Evolutionary conservation across 441 rosid genomes (phyloP).

Genomic region (Populus trichocarpa): DNA sequence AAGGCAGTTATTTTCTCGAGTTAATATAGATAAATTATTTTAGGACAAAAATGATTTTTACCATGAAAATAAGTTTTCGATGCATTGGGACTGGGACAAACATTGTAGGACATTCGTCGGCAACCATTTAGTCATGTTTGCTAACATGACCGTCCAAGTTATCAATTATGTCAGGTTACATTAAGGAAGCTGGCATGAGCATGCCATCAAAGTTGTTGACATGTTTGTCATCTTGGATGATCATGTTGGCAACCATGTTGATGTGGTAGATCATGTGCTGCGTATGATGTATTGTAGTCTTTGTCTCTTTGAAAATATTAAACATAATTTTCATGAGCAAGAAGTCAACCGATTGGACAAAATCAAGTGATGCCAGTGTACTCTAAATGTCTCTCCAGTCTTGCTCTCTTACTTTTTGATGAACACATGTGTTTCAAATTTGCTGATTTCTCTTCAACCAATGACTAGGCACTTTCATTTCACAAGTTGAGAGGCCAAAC

Average conservation of each 20-base stretch:
- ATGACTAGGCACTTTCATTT: constrained; percentile 35
- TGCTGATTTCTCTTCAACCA: not conserved
- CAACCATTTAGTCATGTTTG: no score
- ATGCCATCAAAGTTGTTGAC: not conserved
- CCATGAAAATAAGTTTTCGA: no score
- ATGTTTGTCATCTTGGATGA: not conserved
- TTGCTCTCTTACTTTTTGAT: not conserved
- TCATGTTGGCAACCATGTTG: not conserved
- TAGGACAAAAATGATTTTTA: not conserved
- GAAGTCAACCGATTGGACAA: not conserved
- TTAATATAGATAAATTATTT: no score
- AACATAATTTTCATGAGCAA: not conserved
- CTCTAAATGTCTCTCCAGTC: not conserved
- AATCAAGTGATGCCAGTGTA: not conserved
- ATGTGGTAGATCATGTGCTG: not conserved
- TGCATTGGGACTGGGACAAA: no score
- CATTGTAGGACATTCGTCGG: no score
- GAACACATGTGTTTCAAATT: not conserved
- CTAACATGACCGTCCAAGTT: no score
- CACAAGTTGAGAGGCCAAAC: constrained; percentile 43
- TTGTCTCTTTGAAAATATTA: no score
- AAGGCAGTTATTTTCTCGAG: not conserved
- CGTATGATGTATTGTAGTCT: not conserved
- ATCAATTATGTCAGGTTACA: not conserved
- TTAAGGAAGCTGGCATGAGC: not conserved